These are phyloP conservation scores for Ambrosia artemisiifolia DNA, from an alignment of 129 eudicot genomes.

Conservation along the genomic window DNA sequence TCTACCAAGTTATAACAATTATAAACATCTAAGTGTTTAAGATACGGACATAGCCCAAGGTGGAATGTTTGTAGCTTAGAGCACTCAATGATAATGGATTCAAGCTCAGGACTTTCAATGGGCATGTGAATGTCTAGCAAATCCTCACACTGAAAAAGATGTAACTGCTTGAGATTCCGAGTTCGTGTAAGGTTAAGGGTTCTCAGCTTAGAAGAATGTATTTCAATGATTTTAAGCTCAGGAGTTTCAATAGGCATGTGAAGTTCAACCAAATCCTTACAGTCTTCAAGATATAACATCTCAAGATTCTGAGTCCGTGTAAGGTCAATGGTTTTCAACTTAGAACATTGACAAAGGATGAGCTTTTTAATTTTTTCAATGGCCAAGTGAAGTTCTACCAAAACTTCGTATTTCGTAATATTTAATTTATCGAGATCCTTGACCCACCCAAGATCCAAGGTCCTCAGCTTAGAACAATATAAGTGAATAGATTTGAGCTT, in stretches of 20 bases:
- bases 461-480: neutral
- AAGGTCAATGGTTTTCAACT: no score
- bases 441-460: slow-evolving; percentile 5
- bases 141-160: neutral
- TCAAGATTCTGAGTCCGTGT: no score
- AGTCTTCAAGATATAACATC: no score
- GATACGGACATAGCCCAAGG: slow-evolving; percentile 13
- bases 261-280: no score
- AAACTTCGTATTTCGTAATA: no score
- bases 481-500: neutral
- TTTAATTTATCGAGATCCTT: no score
- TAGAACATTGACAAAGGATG: no score
- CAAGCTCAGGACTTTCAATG: neutral
- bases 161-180: neutral
- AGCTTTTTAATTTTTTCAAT: no score
- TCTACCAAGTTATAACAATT: slow-evolving; percentile 12
- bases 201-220: neutral
- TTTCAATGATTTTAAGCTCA: no score
- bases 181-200: neutral
- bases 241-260: no score
- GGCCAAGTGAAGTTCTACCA: no score
- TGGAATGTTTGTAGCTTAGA: neutral
- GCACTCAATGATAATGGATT: neutral
- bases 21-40: neutral
- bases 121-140: neutral